Percentiles rank a stretch among this genome's conserved stretches.
Conservation (phyloP, 1,284 basidiomycete genomes). For the Naganishia cerealis region DNA sequence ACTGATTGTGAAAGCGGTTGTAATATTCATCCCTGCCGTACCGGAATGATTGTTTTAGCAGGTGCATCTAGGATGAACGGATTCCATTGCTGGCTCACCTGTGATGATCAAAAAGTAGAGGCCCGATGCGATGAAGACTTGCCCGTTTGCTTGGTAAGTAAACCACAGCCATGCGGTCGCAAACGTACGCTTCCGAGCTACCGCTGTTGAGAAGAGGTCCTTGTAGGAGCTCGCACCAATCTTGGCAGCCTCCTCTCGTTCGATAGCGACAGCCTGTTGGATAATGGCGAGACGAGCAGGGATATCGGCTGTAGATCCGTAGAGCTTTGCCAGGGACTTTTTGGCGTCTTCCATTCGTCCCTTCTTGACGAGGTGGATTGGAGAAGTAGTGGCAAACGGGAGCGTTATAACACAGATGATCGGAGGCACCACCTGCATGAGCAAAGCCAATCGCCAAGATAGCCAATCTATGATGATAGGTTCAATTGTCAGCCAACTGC, state of each 20-base stretch:
- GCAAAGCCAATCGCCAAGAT: constrained; percentile 31
- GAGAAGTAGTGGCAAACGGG: constrained; percentile 29
- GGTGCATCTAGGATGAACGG: neutral
- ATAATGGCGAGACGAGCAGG: constrained; percentile 31
- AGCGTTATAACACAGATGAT: constrained; percentile 18
- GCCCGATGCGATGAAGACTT: constrained; percentile 27
- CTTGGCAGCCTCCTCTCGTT: constrained; percentile 24
- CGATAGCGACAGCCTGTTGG: constrained; percentile 33
- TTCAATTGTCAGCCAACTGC: neutral
- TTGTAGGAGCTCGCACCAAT: constrained; percentile 22
- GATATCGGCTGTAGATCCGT: constrained; percentile 22
- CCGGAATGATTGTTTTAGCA: neutral
- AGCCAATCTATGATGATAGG: constrained; percentile 26
- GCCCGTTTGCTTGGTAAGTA: constrained; percentile 29
- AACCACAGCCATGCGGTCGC: constrained; percentile 27
- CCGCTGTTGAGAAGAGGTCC: constrained; percentile 29
- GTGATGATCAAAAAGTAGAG: constrained; percentile 39
- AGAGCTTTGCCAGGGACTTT: constrained; percentile 13
- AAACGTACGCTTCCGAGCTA: constrained; percentile 29
- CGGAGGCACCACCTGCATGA: constrained; percentile 30
- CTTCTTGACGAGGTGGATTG: constrained; percentile 31
- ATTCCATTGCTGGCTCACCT: neutral
- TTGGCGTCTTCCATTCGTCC: constrained; percentile 19
- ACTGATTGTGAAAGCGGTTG: constrained; percentile 30
- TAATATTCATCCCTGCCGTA: constrained; percentile 23